Conservation (phyloP, 495 filamentous ascomycete genomes). For the Hypoxylon lenormandii region DNA sequence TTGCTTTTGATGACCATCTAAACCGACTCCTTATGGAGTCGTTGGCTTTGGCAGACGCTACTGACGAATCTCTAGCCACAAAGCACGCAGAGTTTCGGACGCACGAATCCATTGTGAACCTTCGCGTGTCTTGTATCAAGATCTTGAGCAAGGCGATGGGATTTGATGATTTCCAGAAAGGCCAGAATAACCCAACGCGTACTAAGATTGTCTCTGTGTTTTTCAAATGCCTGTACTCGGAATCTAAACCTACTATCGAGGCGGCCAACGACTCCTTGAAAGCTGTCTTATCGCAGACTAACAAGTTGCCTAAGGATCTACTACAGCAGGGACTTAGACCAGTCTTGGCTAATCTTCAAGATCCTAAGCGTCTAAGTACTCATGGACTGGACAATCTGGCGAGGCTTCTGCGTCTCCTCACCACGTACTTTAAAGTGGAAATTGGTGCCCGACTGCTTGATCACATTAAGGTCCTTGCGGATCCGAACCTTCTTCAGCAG, state of each 20-base stretch:
- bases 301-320: constrained; percentile 93
- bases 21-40: constrained; percentile 92
- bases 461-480: constrained; percentile 91
- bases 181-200: constrained; percentile 74
- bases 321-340: constrained; percentile 93
- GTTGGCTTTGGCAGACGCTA: constrained; percentile 89
- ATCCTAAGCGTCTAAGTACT: constrained; percentile 88
- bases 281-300: constrained; percentile 84
- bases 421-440: constrained; percentile 99
- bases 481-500: constrained; percentile 80
- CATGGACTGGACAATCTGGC: constrained; percentile 92
- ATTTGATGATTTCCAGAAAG: constrained; percentile 85
- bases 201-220: constrained; percentile 91
- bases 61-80: constrained; percentile 84
- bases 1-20: constrained; percentile 88
- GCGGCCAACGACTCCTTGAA: constrained; percentile 90
- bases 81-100: constrained; percentile 91
- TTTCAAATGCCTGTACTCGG: constrained; percentile 95
- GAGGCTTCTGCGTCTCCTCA: constrained; percentile 85
- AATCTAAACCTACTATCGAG: constrained; percentile 89
- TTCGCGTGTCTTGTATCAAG: constrained; percentile 93
- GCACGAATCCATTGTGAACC: constrained; percentile 86
- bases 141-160: constrained; percentile 91
- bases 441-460: constrained; percentile 91
- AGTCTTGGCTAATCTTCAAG: constrained; percentile 93